phyloP scores from a whole-genome alignment of 1,284 basidiomycete species.

The Pyrrhoderma noxium region DNA sequence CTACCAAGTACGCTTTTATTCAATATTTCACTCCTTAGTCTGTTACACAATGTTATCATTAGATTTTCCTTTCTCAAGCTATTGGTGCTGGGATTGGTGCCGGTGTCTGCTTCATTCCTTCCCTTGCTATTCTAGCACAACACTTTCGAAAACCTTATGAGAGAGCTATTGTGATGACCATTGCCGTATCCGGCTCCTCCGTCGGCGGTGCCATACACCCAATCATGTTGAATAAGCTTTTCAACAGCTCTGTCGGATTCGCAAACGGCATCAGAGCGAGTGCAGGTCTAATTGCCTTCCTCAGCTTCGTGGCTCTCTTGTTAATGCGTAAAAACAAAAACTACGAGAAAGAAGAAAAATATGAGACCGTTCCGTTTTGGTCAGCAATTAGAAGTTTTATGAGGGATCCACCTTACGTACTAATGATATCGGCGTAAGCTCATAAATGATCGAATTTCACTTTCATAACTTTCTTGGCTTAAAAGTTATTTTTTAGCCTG shows the following conservation, averaged over 20 bases:
- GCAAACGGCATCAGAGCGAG: slow-evolving; percentile 24
- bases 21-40: slow-evolving; percentile 31
- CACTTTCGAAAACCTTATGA: slow-evolving; percentile 17
- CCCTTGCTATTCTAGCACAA: slow-evolving; percentile 20
- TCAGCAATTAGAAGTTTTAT: slow-evolving; percentile 3
- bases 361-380: not conserved
- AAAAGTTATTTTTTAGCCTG: slow-evolving; percentile 3
- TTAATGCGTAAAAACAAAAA: slow-evolving; percentile 26
- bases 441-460: not conserved
- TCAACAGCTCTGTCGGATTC: slow-evolving; percentile 11
- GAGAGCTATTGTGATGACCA: slow-evolving; percentile 21
- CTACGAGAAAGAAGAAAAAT: not conserved
- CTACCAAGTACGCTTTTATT: slow-evolving; percentile 32
- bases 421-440: slow-evolving; percentile 6
- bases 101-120: slow-evolving; percentile 19
- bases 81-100: slow-evolving; percentile 20
- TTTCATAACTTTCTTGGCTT: not conserved
- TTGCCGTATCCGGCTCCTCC: slow-evolving; percentile 22
- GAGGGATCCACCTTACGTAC: slow-evolving; percentile 9
- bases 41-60: not conserved
- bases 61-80: slow-evolving; percentile 22
- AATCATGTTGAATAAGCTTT: slow-evolving; percentile 27
- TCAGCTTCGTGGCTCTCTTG: slow-evolving; percentile 23
- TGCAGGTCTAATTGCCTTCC: slow-evolving; percentile 23
- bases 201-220: slow-evolving; percentile 25